Conservation (phyloP, 305 asterid genomes). For the Euphrasia arctica region DNA sequence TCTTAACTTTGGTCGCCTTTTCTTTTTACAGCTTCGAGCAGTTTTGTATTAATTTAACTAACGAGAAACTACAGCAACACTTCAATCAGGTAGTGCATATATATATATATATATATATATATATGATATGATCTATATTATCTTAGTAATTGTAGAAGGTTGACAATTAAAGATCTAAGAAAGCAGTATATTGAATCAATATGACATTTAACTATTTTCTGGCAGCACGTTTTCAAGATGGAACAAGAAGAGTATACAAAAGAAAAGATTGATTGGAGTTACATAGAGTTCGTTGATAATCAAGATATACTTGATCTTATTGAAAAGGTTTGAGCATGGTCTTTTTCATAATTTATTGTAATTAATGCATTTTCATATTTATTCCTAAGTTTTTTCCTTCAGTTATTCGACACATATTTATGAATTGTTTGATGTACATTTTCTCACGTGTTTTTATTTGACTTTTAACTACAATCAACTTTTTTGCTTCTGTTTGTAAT, state of each 20-base stretch:
- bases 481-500: slow-evolving; percentile 1
- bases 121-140: slow-evolving; percentile 2
- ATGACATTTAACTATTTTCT: slow-evolving; percentile 6
- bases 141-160: slow-evolving; percentile 16
- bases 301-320: slow-evolving; percentile 90
- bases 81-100: slow-evolving; percentile 79
- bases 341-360: slow-evolving; percentile 2
- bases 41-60: slow-evolving; percentile 84
- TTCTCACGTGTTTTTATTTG: no score
- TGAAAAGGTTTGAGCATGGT: slow-evolving; percentile 55
- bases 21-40: slow-evolving; percentile 77
- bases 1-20: slow-evolving; percentile 14
- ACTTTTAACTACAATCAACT: background rate
- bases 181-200: slow-evolving; percentile 13
- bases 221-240: slow-evolving; percentile 91
- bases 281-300: slow-evolving; percentile 78
- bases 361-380: background rate
- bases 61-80: slow-evolving; percentile 90
- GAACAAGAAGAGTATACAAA: slow-evolving; percentile 89
- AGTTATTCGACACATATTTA: background rate
- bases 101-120: slow-evolving; percentile 9
- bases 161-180: slow-evolving; percentile 7
- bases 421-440: background rate
- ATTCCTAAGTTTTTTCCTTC: slow-evolving; percentile 2
- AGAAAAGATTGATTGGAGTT: slow-evolving; percentile 92